phyloP scores from a whole-genome alignment of 768 basidiomycete species.

The Tricholoma terreum region DNA sequence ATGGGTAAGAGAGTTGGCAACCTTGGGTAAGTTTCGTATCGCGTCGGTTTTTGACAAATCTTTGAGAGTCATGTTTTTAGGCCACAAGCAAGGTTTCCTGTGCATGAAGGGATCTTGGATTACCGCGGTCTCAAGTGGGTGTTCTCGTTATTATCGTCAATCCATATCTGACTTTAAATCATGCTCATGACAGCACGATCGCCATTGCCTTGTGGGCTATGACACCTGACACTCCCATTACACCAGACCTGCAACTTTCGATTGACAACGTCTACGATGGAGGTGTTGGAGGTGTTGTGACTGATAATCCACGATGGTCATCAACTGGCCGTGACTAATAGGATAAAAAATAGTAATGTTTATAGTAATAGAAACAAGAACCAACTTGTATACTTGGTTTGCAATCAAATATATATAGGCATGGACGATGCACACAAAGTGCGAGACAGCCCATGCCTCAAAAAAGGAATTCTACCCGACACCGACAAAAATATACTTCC shows the following conservation, averaged over 20 bases:
- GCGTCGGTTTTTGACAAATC: neutral
- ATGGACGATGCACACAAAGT: too few relatives aligned
- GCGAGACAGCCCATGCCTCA: too few relatives aligned
- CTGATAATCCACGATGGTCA: slow-evolving; percentile 62
- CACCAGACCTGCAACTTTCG: slow-evolving; percentile 51
- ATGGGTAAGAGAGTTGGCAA: slow-evolving; percentile 79
- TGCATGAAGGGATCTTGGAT: slow-evolving; percentile 77
- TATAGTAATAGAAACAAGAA: too few relatives aligned
- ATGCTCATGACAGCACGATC: slow-evolving; percentile 39
- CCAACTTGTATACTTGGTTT: too few relatives aligned
- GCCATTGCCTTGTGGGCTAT: slow-evolving; percentile 71
- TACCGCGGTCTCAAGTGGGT: slow-evolving; percentile 69
- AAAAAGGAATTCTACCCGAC: too few relatives aligned
- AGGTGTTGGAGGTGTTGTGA: slow-evolving; percentile 54
- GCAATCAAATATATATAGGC: too few relatives aligned
- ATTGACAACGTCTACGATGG: slow-evolving; percentile 61
- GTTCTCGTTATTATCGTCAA: neutral
- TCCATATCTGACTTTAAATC: neutral
- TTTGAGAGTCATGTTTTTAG: slow-evolving; percentile 27
- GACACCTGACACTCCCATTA: slow-evolving; percentile 42
- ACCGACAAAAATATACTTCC: too few relatives aligned
- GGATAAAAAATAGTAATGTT: too few relatives aligned
- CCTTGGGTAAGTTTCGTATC: slow-evolving; percentile 48
- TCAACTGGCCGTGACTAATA: slow-evolving; percentile 22
- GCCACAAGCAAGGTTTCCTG: slow-evolving; percentile 79